phyloP scores from a whole-genome alignment of 129 eudicot genomes.

The Oenanthe sinensis region DNA sequence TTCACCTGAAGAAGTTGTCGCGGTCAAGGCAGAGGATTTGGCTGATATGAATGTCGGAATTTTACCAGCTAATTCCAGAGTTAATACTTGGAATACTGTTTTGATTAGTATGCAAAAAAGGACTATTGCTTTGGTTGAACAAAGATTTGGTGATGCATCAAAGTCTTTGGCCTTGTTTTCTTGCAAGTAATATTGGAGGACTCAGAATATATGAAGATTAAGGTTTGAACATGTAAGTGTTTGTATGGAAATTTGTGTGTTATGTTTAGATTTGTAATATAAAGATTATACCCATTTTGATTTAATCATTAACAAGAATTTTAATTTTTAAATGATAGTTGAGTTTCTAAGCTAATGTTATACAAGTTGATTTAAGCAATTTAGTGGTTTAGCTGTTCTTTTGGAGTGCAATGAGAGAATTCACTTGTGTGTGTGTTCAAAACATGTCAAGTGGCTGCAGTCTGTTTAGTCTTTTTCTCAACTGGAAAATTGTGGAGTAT shows the following conservation, averaged over 20 bases:
- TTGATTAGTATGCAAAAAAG: constrained; percentile 69
- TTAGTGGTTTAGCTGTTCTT: not conserved
- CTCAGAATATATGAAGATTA: not conserved
- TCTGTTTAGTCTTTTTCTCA: not conserved
- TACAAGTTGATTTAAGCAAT: not conserved
- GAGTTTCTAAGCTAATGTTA: not conserved
- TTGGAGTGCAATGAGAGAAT: not conserved
- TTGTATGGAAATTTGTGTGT: not conserved
- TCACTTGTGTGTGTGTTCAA: not conserved
- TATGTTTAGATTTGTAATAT: not conserved
- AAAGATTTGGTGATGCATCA: constrained; percentile 5
- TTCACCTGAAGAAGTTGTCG: constrained; percentile 43
- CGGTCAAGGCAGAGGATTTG: constrained; percentile 52
- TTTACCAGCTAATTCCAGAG: constrained; percentile 67
- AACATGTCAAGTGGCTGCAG: not conserved
- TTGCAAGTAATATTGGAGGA: not conserved
- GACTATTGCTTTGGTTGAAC: constrained; percentile 43
- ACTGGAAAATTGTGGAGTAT: not conserved
- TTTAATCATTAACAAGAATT: no score
- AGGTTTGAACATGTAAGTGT: not conserved
- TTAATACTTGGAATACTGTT: constrained; percentile 84
- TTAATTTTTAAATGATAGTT: not conserved
- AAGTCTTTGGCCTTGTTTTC: constrained; percentile 10
- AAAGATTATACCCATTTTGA: not conserved
- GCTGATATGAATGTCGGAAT: constrained; percentile 76